Evolutionary conservation across 2,329 filamentous ascomycete species (phyloP), one percentile per base, ranked within the genome.

Genomic region (Bipolaris zeicola): DNA sequence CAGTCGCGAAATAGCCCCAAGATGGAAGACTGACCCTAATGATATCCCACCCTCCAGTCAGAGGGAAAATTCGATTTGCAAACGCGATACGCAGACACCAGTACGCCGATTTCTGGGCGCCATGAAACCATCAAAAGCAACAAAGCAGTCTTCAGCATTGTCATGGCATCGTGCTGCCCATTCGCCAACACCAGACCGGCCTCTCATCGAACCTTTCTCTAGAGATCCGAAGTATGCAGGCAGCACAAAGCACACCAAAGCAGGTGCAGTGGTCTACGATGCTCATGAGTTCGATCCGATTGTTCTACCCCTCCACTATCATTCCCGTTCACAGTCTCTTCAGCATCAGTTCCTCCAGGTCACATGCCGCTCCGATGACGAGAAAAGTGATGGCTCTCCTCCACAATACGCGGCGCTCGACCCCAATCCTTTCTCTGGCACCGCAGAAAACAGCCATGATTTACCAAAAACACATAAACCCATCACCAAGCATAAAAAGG

Each of bases 401-500:
- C 55, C 55, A 8, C 20, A 24, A 22, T 55, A 58, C 26, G 26
- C 47, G 31, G 26, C 42, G 11, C 22, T 50, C 20, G 51, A 58
- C 33, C 51, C 55, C 6, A 14, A 55, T 34, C 46, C 55, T 18
- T 42, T 43, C 24, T 49, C 48, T 14, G 26, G 22, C 14, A 24
- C 13, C 44, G 18, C 41, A 28, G 16, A 26, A 36, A 20, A 8
- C 20, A 54, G 20, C 14, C 33, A 33, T 10, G 38, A 20, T 33
- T 50, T 34, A 14, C 18, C 33, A 24, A 41, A 31, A 6, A 26
- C 31, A 43, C 14, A 14, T 3, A 22, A 16, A 26, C 5, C 28
- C 11, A n/a, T 44, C 18, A 26, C 33, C 26, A 20, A 36, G 14
- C 31, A 39, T 16, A 54, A 34, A 28, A 34, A 51, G 10, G 36